Evolutionary conservation across 1,284 basidiomycete species (phyloP), one percentile per base, ranked within the genome.

Genomic region (Puccinia hordei): DNA sequence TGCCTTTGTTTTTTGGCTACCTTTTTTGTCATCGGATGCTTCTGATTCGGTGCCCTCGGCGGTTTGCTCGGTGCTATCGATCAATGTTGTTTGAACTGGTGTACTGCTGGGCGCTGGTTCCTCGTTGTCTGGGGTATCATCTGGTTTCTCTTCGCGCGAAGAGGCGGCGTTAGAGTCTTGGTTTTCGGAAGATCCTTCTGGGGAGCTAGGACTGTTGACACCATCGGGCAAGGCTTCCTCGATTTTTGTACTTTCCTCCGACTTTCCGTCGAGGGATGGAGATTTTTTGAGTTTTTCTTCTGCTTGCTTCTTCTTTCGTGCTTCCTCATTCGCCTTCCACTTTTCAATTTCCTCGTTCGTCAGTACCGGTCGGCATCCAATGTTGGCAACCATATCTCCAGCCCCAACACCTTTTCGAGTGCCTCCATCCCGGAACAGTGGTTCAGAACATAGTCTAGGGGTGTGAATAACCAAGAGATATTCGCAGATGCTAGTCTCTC

Each of bases 391-490:
- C 41, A 83, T 82, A 4, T 86, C 82, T 41, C 85, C 83, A 68
- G 88, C 89, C 65, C 92, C 92, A 85, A 89, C 91, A 87, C 46
- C 81, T 81, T 69, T 77, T 5, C 51, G 44, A 55, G 35, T 4
- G n/a, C 75, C 75, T n/a, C 75, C 75, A 38, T 77, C 75, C 9
- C 82, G 71, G 59, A 98, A 98, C 10, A 94, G 93, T 17, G 94
- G 94, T 84, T 95, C 91, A 79, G 90, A 90, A 85, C 95, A 98
- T 30, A 98, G 88, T 80, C 94, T 91, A 44, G 95, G 94, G 0
- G 94, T 95, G 85, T 96, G 92, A 81, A 98, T 91, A 82, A 96
- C 92, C 80, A 98, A 88, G 71, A 96, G 90, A 85, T 98, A 97
- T 83, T 92, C 91, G 86, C 95, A 88, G 35, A 84, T 95, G 84